Evolutionary conservation across 495 filamentous ascomycete genomes (phyloP).

Genomic region (Aspergillus carlsbadensis): DNA sequence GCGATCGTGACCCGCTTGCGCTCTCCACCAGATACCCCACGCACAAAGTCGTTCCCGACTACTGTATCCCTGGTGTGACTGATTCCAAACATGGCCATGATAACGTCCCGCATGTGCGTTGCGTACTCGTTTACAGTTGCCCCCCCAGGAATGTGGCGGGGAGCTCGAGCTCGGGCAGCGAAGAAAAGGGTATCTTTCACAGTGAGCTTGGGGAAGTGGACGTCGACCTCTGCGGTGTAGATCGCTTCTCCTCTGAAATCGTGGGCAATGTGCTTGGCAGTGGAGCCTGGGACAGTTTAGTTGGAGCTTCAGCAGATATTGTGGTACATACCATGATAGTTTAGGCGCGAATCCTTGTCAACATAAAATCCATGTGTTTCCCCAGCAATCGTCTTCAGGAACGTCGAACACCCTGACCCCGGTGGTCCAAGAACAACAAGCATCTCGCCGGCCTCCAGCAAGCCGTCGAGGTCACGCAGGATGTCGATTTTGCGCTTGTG

Average conservation of each 20-base stretch:
- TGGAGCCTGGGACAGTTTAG: not conserved
- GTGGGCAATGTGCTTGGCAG: conserved; percentile 60
- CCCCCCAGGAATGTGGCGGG: conserved; percentile 44
- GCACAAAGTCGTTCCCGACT: conserved; percentile 77
- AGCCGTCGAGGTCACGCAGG: conserved; percentile 66
- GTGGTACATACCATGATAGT: conserved; percentile 71
- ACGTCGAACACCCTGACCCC: conserved; percentile 68
- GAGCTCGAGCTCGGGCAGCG: conserved; percentile 52
- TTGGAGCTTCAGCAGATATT: not conserved
- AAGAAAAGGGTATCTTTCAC: conserved; percentile 67
- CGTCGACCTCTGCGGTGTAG: conserved; percentile 64
- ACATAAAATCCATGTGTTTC: conserved; percentile 71
- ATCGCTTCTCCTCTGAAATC: conserved; percentile 69
- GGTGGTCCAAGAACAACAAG: conserved; percentile 75
- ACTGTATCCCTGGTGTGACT: conserved; percentile 53
- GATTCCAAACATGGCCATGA: conserved; percentile 62
- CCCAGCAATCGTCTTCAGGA: conserved; percentile 70
- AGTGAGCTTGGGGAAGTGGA: conserved; percentile 64
- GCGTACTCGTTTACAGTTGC: conserved; percentile 46
- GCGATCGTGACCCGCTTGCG: conserved; percentile 60
- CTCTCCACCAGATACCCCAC: conserved; percentile 75
- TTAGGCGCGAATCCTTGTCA: conserved; percentile 53
- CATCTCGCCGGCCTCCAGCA: conserved; percentile 75
- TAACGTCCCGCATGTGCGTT: conserved; percentile 53
- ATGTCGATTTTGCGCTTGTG: conserved; percentile 62